Conservation (phyloP, 225 moss, liverwort and hornwort genomes). For the Bryum argenteum region DNA sequence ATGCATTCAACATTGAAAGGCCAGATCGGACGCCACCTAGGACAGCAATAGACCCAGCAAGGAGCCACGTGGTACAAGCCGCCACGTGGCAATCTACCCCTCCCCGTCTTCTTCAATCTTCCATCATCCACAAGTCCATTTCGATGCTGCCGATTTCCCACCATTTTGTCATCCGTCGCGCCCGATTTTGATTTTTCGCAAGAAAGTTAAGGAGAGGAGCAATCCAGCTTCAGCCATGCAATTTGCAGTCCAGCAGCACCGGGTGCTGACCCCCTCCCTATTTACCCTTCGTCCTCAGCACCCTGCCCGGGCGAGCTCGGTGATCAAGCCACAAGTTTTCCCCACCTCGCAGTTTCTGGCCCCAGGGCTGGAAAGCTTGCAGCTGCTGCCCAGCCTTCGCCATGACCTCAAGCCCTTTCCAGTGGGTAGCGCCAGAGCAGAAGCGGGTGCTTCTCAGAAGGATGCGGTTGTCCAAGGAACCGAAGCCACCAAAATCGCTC, state of each 20-base stretch:
- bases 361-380: conserved; percentile 33
- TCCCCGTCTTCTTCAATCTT: too few species aligned
- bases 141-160: too few species aligned
- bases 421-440: conserved; percentile 18
- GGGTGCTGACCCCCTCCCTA: conserved; percentile 18
- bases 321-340: background rate
- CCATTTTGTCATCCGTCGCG: too few species aligned
- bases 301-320: background rate
- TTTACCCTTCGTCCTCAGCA: conserved; percentile 15
- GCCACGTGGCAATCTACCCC: too few species aligned
- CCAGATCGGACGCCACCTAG: too few species aligned
- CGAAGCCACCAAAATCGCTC: conserved; percentile 40
- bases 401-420: conserved; percentile 13
- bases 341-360: conserved; percentile 26
- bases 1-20: too few species aligned
- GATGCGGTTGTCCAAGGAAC: conserved; percentile 26
- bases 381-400: conserved; percentile 3
- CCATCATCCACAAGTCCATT: too few species aligned
- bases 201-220: background rate
- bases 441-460: conserved; percentile 41
- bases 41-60: too few species aligned
- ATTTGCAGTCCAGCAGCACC: conserved; percentile 41
- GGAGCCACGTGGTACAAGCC: too few species aligned
- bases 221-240: conserved; percentile 32
- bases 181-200: background rate